Percentiles rank a stretch among this genome's conserved stretches.
phyloP scores from a whole-genome alignment of 257 asterid genomes.

The Lycium barbarum region DNA sequence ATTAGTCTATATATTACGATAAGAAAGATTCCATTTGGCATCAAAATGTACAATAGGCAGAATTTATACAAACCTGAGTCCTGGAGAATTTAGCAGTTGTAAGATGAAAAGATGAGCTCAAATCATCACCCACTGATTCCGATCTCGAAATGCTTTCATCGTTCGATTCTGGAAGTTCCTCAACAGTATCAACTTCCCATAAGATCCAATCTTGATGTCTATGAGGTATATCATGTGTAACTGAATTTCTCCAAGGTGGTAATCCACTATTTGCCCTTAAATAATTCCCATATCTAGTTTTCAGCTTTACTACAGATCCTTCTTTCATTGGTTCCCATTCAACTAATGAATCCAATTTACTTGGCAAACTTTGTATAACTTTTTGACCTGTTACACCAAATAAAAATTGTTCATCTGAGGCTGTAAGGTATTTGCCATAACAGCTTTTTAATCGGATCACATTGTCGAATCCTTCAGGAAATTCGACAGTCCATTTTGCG shows the following conservation, averaged over 20 bases:
- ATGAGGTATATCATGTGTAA: constrained; percentile 89
- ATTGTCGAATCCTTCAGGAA: constrained; percentile 59
- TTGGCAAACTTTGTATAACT: constrained; percentile 64
- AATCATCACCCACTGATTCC: constrained; percentile 48
- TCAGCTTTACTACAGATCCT: constrained; percentile 64
- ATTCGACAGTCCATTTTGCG: constrained; percentile 76
- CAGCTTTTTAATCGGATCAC: constrained; percentile 74
- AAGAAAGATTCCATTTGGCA: not conserved
- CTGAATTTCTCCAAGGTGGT: constrained; percentile 95
- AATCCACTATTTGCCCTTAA: constrained; percentile 87
- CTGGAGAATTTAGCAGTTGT: constrained; percentile 39
- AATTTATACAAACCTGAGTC: constrained; percentile 35
- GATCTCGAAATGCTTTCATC: constrained; percentile 45
- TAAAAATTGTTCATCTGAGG: constrained; percentile 63
- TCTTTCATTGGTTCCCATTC: constrained; percentile 87
- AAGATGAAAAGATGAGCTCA: constrained; percentile 51
- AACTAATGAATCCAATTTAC: constrained; percentile 64
- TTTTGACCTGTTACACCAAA: constrained; percentile 78
- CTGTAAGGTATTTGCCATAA: constrained; percentile 66
- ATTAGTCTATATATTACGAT: not conserved
- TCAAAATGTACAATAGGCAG: not conserved
- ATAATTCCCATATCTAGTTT: constrained; percentile 79
- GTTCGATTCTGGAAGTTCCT: constrained; percentile 52
- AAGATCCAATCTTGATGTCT: constrained; percentile 71
- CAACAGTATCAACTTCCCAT: constrained; percentile 73